These are phyloP conservation scores for Solanum hybrid DNA, from an alignment of 305 asterid genomes.

Conservation along the genomic window DNA sequence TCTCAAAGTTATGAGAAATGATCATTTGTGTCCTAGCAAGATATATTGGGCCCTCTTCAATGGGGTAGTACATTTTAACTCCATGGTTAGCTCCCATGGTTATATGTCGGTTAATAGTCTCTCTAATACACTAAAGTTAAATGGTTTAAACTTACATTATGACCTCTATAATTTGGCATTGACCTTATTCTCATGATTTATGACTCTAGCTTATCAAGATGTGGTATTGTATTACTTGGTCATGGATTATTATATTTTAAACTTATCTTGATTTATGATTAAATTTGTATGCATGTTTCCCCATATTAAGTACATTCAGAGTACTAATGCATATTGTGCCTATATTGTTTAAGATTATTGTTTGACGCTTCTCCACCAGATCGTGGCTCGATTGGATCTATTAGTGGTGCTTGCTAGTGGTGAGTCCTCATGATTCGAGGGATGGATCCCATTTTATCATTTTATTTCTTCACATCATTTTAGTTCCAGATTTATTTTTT, in stretches of 20 bases:
- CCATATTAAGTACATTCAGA: not conserved
- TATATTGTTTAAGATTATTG: not conserved
- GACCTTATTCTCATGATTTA: not conserved
- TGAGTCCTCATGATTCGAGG: not conserved
- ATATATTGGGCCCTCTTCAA: not conserved
- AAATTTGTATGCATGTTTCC: not conserved
- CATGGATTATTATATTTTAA: too few relatives aligned
- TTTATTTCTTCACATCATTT: not conserved
- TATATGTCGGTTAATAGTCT: not conserved
- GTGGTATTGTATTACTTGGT: not conserved
- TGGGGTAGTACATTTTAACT: not conserved
- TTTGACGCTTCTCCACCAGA: not conserved
- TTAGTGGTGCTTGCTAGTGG: not conserved
- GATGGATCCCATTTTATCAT: not conserved
- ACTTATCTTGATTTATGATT: too few relatives aligned
- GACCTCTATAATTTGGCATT: not conserved
- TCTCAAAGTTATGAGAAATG: not conserved
- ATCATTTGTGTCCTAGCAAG: not conserved
- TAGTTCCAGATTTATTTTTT: not conserved
- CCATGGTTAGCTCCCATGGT: not conserved
- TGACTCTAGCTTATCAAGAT: not conserved
- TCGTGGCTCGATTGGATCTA: not conserved
- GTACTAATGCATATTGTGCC: not conserved
- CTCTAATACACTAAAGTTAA: not conserved
- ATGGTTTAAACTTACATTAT: not conserved